These are phyloP conservation scores for Rhizophora apiculata DNA, from an alignment of 345 rosid genomes.

Conservation along the genomic window DNA sequence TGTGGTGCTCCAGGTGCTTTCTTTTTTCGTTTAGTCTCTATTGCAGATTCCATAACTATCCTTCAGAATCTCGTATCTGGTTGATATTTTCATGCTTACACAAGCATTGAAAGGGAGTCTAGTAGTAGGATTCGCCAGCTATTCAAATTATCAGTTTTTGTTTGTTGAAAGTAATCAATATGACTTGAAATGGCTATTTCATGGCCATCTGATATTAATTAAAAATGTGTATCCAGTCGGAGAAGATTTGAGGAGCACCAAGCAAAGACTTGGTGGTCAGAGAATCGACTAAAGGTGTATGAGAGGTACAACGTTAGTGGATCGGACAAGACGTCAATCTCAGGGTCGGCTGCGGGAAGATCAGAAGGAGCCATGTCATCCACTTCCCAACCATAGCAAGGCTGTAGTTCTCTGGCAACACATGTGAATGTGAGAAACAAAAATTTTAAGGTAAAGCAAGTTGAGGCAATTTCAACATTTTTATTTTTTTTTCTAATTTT, in stretches of 20 bases:
- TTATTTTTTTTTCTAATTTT: background rate
- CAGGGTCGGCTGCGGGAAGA: slow-evolving; percentile 49
- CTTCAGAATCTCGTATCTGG: no score
- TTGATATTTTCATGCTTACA: no score
- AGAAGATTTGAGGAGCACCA: slow-evolving; percentile 93
- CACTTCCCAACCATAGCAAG: slow-evolving; percentile 41
- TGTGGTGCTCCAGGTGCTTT: background rate
- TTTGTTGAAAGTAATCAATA: background rate
- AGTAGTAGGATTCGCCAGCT: background rate
- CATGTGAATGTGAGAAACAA: slow-evolving; percentile 16
- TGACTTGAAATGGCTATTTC: background rate
- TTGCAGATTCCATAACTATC: background rate
- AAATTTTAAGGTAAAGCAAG: slow-evolving; percentile 4
- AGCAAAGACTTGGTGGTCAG: slow-evolving; percentile 97
- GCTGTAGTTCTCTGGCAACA: slow-evolving; percentile 6
- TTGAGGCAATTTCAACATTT: slow-evolving; percentile 10
- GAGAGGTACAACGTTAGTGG: slow-evolving; percentile 76
- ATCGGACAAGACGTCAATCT: slow-evolving; percentile 59
- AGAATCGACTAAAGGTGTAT: slow-evolving; percentile 90
- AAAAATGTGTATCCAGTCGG: slow-evolving; percentile 49
- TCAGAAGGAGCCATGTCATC: slow-evolving; percentile 56
- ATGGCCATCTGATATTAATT: background rate
- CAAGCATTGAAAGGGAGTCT: no score
- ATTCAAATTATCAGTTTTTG: background rate
- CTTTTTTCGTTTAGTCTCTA: background rate